phyloP scores from a whole-genome alignment of 139 green algal genomes.

The Coccomyxa sp. region DNA sequence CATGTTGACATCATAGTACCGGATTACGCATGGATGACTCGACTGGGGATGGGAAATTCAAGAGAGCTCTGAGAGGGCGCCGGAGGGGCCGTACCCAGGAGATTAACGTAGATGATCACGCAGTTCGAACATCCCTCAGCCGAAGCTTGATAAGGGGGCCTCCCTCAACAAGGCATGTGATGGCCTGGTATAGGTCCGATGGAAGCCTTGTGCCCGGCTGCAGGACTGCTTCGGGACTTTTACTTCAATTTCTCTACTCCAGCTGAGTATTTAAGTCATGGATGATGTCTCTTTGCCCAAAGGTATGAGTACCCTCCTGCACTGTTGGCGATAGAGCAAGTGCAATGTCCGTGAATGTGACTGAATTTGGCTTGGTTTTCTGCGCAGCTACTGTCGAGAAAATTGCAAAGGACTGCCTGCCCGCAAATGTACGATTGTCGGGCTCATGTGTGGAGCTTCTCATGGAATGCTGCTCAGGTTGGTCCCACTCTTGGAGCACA shows the following conservation, averaged over 20 bases:
- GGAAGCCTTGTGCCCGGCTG: background rate
- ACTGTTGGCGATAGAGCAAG: background rate
- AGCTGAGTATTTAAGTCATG: background rate
- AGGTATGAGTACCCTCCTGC: background rate
- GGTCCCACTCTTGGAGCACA: no score
- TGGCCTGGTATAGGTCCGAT: background rate
- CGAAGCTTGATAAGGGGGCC: no score
- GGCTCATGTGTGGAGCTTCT: background rate
- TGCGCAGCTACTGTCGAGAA: constrained; percentile 1
- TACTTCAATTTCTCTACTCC: background rate
- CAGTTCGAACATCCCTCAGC: no score
- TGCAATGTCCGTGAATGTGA: background rate
- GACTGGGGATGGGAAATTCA: no score
- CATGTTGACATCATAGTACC: background rate
- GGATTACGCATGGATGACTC: background rate
- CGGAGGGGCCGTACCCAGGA: no score
- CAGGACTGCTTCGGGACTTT: background rate
- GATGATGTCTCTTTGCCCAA: background rate
- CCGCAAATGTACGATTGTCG: background rate
- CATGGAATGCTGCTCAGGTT: background rate
- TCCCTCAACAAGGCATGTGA: background rate
- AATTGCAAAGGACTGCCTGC: background rate
- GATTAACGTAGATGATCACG: no score
- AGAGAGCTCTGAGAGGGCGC: no score
- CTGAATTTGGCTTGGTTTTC: background rate